Base-by-base conservation (phyloP, 2,329 filamentous ascomycete genomes). In the Lasiodiplodia citricola region DNA sequence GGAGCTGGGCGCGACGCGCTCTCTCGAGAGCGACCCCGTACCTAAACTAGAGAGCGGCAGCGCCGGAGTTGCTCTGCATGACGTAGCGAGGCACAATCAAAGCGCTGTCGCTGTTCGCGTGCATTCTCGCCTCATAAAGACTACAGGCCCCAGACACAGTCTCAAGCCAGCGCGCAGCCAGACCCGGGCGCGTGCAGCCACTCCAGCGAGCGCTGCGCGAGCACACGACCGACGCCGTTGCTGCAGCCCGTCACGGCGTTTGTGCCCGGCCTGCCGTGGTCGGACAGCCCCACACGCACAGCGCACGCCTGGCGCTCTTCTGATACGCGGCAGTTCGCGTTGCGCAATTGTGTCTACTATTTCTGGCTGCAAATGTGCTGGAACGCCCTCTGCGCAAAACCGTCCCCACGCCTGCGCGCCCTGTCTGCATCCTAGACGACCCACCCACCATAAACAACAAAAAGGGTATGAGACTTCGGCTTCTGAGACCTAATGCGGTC, bases 1-100 rank as follows among this genome's bases (percentile, higher is more conserved):
- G 60, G 60, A 64, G 44, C 47, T 64, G 57, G 57, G 57, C 57
- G 57, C 57, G 57, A 62, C 57, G 58, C 58, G 58, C 41, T 47
- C 25, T 23, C 37, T 18, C 18, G 58, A 62, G 58, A 62, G 57
- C 60, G 60, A 64, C 47, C 60, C 60, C 51, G 60, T 52, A 37
- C 51, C 51, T 54, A 18, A 47, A 28, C 51, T 54, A 25, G 38
- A 28, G n/a, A 23, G 57, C 60, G 58, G 58, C 44, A 63, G 41
- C 31, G 58, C 58, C 58, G 58, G 58, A 62, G 57, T 37, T 58
- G 35, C 57, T 28, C 58, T 63, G 44, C 58, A 35, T 64, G 23
- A 62, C 41, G 38, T 50, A 50, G 58, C 21, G 37, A 8, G 16
- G 41, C 25, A 54, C 44, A 64, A 64, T 38, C 41, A 31, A 23